These are phyloP conservation scores for Sistotremastrum niveocremeum DNA, from an alignment of 768 basidiomycete species.

Conservation along the genomic window DNA sequence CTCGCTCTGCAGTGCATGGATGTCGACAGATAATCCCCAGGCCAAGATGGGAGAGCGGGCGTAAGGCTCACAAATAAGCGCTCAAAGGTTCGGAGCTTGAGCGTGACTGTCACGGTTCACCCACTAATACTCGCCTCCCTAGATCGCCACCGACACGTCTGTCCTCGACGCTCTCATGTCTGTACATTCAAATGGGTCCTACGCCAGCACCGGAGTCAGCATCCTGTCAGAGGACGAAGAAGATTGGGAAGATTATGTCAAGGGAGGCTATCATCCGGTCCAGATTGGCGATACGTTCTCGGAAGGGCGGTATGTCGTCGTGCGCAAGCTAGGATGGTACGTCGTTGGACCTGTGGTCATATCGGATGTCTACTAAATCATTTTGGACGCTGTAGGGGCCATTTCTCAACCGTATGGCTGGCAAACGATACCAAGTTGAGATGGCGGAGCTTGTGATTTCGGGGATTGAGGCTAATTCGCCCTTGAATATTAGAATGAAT, in stretches of 20 bases:
- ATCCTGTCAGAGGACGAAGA: constrained; percentile 88
- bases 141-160: too few relatives aligned
- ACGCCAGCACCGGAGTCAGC: constrained; percentile 59
- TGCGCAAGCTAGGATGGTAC: constrained; percentile 82
- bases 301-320: constrained; percentile 76
- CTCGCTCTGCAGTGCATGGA: too few relatives aligned
- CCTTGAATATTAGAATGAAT: constrained; percentile 47
- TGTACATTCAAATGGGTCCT: constrained; percentile 46
- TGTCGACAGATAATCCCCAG: too few relatives aligned
- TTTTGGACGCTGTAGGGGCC: constrained; percentile 32
- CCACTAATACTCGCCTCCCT: too few relatives aligned
- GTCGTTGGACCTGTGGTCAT: background rate
- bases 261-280: constrained; percentile 81
- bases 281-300: constrained; percentile 88
- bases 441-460: background rate
- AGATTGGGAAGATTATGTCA: constrained; percentile 76
- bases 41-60: too few relatives aligned
- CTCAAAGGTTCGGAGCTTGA: too few relatives aligned
- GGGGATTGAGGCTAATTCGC: constrained; percentile 6
- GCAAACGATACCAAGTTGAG: constrained; percentile 58
- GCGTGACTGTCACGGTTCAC: too few relatives aligned
- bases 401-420: constrained; percentile 90
- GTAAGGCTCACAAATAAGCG: too few relatives aligned
- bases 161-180: too few relatives aligned
- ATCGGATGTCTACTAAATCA: background rate